Percentiles rank a stretch among this genome's conserved stretches.
Conservation (phyloP, 805 yeast species). For the Metschnikowia cerradonensis region DNA sequence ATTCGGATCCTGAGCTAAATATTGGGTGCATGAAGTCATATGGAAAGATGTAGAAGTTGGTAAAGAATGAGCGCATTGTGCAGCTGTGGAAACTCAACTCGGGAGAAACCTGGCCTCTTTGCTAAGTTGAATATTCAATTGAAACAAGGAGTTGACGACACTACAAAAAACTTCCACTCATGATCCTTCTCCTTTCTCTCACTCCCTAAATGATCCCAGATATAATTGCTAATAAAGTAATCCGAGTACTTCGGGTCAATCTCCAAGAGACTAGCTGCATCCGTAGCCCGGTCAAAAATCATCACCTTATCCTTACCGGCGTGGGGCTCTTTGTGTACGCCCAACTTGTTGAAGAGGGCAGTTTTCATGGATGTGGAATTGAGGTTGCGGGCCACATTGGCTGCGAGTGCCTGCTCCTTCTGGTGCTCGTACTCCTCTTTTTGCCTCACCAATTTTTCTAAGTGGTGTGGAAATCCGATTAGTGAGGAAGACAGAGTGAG, state of each 20-base stretch:
- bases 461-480: too few relatives aligned
- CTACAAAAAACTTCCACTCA: too few relatives aligned
- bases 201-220: slow-evolving; percentile 60
- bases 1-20: too few relatives aligned
- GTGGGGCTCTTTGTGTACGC: slow-evolving; percentile 45
- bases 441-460: slow-evolving; percentile 23
- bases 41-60: too few relatives aligned
- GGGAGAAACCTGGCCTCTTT: too few relatives aligned
- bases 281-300: slow-evolving; percentile 46
- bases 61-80: too few relatives aligned
- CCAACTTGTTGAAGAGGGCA: slow-evolving; percentile 57
- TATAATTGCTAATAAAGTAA: slow-evolving; percentile 66
- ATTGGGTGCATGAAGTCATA: too few relatives aligned
- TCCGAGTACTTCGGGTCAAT: slow-evolving; percentile 56
- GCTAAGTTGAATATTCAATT: too few relatives aligned
- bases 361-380: slow-evolving; percentile 50
- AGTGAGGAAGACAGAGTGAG: too few relatives aligned
- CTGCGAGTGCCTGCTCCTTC: slow-evolving; percentile 26
- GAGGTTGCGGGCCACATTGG: slow-evolving; percentile 31
- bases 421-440: slow-evolving; percentile 34
- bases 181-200: background rate
- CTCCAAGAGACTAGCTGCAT: slow-evolving; percentile 47
- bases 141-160: too few relatives aligned
- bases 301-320: slow-evolving; percentile 36
- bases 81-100: too few relatives aligned